These are phyloP conservation scores for Rubus parviflorus DNA, from an alignment of 306 rosid species.

Conservation along the genomic window DNA sequence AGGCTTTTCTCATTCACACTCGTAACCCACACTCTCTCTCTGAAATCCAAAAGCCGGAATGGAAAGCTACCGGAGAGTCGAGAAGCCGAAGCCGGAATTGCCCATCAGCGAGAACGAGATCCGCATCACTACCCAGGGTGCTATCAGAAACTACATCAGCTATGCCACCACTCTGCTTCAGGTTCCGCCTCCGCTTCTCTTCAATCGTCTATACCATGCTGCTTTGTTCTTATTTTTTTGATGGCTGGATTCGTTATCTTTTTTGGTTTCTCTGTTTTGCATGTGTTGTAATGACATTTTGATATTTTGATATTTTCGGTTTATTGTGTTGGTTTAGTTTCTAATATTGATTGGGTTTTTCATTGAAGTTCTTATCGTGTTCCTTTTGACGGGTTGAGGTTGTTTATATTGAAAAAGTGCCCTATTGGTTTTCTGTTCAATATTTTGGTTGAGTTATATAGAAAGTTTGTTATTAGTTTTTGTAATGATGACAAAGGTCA, in stretches of 20 bases:
- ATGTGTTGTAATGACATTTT: background rate
- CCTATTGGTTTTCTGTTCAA: background rate
- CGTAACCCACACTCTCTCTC: background rate
- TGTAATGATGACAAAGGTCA: background rate
- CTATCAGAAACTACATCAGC: constrained; percentile 93
- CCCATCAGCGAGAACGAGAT: constrained; percentile 88
- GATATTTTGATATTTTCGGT: background rate
- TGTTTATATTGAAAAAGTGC: background rate
- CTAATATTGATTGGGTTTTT: background rate
- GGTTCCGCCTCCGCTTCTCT: constrained; percentile 29
- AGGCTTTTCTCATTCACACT: constrained; percentile 37
- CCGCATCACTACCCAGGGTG: constrained; percentile 96
- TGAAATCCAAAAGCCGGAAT: constrained; percentile 32
- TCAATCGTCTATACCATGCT: background rate
- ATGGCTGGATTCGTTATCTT: background rate
- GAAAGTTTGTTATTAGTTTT: background rate
- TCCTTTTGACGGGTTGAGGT: background rate
- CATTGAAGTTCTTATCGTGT: background rate
- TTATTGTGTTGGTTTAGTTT: background rate
- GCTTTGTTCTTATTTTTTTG: background rate
- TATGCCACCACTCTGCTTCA: constrained; percentile 91
- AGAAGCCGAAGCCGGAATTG: constrained; percentile 73
- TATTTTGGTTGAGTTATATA: background rate
- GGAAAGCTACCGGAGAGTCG: constrained; percentile 94
- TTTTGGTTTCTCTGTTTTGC: background rate